Evolutionary conservation across 768 basidiomycete genomes (phyloP).

Genomic region (Holtermannia corniformis): DNA sequence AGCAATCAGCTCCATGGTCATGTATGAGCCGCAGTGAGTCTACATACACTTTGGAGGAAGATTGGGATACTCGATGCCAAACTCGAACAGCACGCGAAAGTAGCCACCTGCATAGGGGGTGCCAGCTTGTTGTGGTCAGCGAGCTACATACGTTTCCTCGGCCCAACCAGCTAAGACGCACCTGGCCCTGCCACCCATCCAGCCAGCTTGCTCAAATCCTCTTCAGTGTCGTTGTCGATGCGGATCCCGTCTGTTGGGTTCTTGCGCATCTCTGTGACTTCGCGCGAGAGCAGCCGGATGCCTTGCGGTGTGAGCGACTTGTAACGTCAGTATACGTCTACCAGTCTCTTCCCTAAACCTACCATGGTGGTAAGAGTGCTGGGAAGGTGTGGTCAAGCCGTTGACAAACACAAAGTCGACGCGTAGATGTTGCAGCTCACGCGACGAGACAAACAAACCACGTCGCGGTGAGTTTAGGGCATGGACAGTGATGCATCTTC

Average conservation of each 20-base stretch:
- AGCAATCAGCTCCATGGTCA: background rate
- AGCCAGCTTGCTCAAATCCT: slow-evolving; percentile 76
- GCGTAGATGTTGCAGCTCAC: background rate
- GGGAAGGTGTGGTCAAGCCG: background rate
- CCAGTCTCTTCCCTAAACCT: too few species aligned
- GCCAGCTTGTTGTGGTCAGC: slow-evolving; percentile 44
- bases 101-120: slow-evolving; percentile 65
- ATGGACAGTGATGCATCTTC: background rate
- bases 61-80: slow-evolving; percentile 88
- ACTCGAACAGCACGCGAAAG: slow-evolving; percentile 69
- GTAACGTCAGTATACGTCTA: background rate
- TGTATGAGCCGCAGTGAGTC: slow-evolving; percentile 1
- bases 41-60: slow-evolving; percentile 79
- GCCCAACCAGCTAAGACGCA: slow-evolving; percentile 42
- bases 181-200: slow-evolving; percentile 87
- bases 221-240: slow-evolving; percentile 63
- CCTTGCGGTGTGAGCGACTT: slow-evolving; percentile 39
- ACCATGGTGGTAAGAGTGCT: background rate
- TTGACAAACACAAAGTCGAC: background rate
- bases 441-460: background rate
- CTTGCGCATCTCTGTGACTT: slow-evolving; percentile 67
- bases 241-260: slow-evolving; percentile 89
- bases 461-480: background rate
- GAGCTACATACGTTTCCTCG: background rate
- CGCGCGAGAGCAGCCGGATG: slow-evolving; percentile 78